Evolutionary conservation across 768 basidiomycete species (phyloP), one percentile per base, ranked within the genome.

Genomic region (Leccinum truebloodii): DNA sequence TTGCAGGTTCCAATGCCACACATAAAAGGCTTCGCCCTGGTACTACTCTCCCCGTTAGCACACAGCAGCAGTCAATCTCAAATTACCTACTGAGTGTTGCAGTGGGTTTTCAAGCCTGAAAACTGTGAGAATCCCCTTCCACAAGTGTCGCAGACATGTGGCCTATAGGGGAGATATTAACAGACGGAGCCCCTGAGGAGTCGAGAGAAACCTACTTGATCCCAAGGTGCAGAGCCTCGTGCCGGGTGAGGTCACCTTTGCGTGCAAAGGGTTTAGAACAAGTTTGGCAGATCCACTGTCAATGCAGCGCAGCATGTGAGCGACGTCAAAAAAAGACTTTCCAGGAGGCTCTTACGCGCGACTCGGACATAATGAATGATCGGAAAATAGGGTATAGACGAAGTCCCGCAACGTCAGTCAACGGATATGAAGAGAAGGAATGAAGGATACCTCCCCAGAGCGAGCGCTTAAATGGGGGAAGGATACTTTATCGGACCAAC

Each of bases 221-320:
- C 24, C 80, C 81, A 20, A 72, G 73, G 65, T 90, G 88, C 22
- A 81, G 67, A 22, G 68, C 63, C 55, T 76, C 61, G 64, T 91
- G 89, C 60, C 88, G 83, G 48, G 75, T 81, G 39, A 86, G 79
- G 68, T 90, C 89, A 22, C 82, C 82, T 69, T 81, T 83, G 51
- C 86, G 82, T 4, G 70, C 65, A 66, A 90, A 89, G 32, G 65
- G 56, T 64, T 81, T 86, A 6, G 50, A 28, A 73, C 87, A 89
- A 55, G 71, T 63, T 37, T 69, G 37, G 67, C 84, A 85, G 53
- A 59, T 58, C 69, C 71, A 77, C 78, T 81, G 34, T 48, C n/a
- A 56, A 58, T 7, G 34, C 6, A 41, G 32, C n/a, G 39, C 28
- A 35, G 24, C 46, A 46, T 16, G 22, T 68, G 24, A 57, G 50